Percentiles rank a stretch among this genome's conserved stretches.
Evolutionary conservation across 192 early-diverging fungal genomes (phyloP).

Genomic region (Jimgerdemannia flammicorona): DNA sequence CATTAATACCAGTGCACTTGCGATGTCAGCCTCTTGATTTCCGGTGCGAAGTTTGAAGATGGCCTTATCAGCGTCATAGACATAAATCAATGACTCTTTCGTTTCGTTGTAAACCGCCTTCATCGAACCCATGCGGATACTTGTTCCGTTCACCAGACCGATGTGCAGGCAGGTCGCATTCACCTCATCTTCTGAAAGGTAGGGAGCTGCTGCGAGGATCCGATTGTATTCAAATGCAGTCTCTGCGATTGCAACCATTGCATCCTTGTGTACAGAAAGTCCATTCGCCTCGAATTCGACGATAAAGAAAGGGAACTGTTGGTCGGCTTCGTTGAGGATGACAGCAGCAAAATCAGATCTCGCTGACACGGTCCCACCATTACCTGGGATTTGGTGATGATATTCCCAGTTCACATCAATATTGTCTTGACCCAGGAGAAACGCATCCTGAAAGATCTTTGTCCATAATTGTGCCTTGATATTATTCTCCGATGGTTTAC

Average conservation of each 20-base stretch:
- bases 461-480: too few species aligned
- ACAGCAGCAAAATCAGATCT: too few species aligned
- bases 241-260: conserved; percentile 12
- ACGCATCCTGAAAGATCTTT: too few species aligned
- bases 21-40: conserved; percentile 18
- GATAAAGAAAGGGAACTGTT: too few species aligned
- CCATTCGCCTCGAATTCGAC: too few species aligned
- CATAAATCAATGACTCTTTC: conserved; percentile 17
- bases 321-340: too few species aligned
- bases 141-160: conserved; percentile 10
- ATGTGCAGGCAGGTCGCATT: conserved; percentile 10
- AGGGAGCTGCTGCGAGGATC: conserved; percentile 12
- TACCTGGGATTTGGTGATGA: too few species aligned
- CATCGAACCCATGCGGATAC: conserved; percentile 13
- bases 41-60: conserved; percentile 20
- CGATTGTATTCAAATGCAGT: conserved; percentile 17
- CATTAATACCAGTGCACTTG: conserved; percentile 17
- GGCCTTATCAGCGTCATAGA: conserved; percentile 4
- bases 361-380: too few species aligned
- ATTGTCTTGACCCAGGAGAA: too few species aligned
- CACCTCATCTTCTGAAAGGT: conserved; percentile 17
- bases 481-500: too few species aligned
- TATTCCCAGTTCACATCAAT: too few species aligned
- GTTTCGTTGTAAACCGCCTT: conserved; percentile 14
- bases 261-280: conserved; percentile 5